Conservation (phyloP, 2,329 filamentous ascomycete genomes). For the Calonectria pteridis region DNA sequence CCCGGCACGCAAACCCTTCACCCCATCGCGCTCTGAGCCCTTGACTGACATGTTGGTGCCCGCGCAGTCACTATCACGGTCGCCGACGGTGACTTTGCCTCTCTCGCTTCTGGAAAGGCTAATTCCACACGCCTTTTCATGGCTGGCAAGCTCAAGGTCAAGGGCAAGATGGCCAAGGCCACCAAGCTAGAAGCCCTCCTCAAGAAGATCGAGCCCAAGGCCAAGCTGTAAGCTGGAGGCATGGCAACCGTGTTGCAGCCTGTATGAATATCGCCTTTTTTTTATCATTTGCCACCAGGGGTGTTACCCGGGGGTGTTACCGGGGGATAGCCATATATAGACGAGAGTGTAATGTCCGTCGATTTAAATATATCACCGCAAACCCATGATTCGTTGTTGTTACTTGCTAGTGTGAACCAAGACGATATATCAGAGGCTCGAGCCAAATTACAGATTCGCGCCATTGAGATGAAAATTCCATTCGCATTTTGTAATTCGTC, state of each 20-base stretch:
- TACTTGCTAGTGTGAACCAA: too few relatives aligned
- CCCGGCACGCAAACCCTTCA: background rate
- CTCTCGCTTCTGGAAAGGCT: slow-evolving; percentile 86
- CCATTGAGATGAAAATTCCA: too few relatives aligned
- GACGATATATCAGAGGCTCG: too few relatives aligned
- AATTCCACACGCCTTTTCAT: slow-evolving; percentile 98
- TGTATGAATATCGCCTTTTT: slow-evolving; percentile 39
- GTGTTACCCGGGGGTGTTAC: slow-evolving; percentile 19
- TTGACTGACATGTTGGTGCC: slow-evolving; percentile 22
- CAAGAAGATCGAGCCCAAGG: slow-evolving; percentile 86
- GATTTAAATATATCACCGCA: slow-evolving; percentile 13
- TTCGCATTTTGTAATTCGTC: background rate
- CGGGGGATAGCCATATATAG: slow-evolving; percentile 36
- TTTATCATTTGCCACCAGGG: slow-evolving; percentile 15
- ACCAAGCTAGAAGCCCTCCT: slow-evolving; percentile 95
- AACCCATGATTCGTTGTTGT: background rate
- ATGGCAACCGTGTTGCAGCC: slow-evolving; percentile 9
- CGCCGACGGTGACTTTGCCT: slow-evolving; percentile 85
- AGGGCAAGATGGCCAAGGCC: slow-evolving; percentile 98
- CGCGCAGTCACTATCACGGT: slow-evolving; percentile 82
- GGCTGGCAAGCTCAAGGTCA: slow-evolving; percentile 98
- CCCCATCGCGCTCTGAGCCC: background rate
- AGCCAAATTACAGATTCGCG: background rate
- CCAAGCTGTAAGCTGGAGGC: slow-evolving; percentile 75
- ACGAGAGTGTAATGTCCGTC: slow-evolving; percentile 31